Base-by-base conservation (phyloP, 495 filamentous ascomycete genomes). In the Penicillium herquei region DNA sequence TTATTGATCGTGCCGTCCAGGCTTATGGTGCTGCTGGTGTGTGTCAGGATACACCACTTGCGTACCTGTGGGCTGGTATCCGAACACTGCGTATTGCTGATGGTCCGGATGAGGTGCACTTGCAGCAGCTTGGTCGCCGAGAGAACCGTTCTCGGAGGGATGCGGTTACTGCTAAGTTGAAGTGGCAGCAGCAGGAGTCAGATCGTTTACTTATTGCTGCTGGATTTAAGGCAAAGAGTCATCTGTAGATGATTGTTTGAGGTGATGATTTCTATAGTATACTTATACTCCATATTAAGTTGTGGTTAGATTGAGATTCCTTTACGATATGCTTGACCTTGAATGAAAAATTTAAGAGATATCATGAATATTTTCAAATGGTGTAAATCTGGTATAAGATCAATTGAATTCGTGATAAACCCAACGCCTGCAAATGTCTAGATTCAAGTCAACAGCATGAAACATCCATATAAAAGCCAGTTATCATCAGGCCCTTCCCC, bases 31-130 rank as follows among this genome's bases (percentile, higher is more conserved):
- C 85, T 40, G 89, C 87, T 1, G 92, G 92, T 68, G 84, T 96
- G 31, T 89, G 84, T 63, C 92, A 96, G 74, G 92, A 96, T 74
- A 95, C 92, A 2, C 92, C 92, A 18, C 77, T 96, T 50, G 91
- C 92, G 21, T 84, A 83, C 61, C 83, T 92, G 84, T 96, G 92
- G 92, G 89, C 92, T 18, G 71, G 82, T 49, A 88, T 90, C 61
- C 78, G 92, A 32, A 96, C 92, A 2, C 67, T 96, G 60, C 78
- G 90, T 51, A 83, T 96, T 64, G 92, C 90, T 4, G 92, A 96
- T 73, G 92, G 92, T 6, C 92, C 92, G 0, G 92, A 96, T 72
- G 92, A 96, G 81, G 91, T 95, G 39, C 92, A 96, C 72, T 70
- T 96, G 69, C 88, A 95, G 75, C 92, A 96, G 70, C 78, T 96